These are phyloP conservation scores for Trichoderma sp. DNA, from an alignment of 2,329 filamentous ascomycete species.

Conservation along the genomic window DNA sequence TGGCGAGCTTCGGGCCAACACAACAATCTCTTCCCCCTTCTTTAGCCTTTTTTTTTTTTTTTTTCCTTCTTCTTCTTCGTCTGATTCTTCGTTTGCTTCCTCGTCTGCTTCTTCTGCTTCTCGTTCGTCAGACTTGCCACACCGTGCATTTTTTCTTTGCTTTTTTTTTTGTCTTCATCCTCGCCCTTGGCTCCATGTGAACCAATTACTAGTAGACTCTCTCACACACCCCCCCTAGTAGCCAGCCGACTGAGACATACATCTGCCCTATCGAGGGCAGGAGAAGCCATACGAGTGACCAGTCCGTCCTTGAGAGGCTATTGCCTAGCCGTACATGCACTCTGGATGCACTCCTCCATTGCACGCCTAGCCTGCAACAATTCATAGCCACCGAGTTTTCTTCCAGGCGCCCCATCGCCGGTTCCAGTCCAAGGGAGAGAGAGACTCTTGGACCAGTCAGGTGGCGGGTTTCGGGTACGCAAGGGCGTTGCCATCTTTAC, in stretches of 20 bases:
- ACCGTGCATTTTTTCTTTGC: background rate
- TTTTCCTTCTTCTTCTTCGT: background rate
- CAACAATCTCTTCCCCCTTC: background rate
- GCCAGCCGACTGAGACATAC: slow-evolving; percentile 17
- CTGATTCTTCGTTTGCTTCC: no score
- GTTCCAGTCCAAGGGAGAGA: slow-evolving; percentile 4
- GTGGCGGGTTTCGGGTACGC: slow-evolving; percentile 11
- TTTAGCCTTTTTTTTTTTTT: background rate
- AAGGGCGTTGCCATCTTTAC: slow-evolving; percentile 7
- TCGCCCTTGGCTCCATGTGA: background rate
- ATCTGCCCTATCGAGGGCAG: slow-evolving; percentile 16
- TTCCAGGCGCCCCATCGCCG: background rate
- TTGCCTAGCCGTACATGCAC: background rate
- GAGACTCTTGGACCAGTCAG: background rate
- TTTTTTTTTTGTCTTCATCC: background rate
- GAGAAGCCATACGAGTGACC: background rate
- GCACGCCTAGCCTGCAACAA: background rate
- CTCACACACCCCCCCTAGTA: background rate
- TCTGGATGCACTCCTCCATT: background rate
- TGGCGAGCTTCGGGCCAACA: background rate
- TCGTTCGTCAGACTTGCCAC: background rate
- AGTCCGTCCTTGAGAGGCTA: background rate
- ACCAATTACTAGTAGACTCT: background rate
- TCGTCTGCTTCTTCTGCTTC: background rate
- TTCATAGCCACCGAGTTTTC: background rate